A percentile compares a stretch with the other conserved stretches of the same genome.
Evolutionary conservation across 108 stramenopile species (phyloP).

Genomic region (Schizochytrium sp.): DNA sequence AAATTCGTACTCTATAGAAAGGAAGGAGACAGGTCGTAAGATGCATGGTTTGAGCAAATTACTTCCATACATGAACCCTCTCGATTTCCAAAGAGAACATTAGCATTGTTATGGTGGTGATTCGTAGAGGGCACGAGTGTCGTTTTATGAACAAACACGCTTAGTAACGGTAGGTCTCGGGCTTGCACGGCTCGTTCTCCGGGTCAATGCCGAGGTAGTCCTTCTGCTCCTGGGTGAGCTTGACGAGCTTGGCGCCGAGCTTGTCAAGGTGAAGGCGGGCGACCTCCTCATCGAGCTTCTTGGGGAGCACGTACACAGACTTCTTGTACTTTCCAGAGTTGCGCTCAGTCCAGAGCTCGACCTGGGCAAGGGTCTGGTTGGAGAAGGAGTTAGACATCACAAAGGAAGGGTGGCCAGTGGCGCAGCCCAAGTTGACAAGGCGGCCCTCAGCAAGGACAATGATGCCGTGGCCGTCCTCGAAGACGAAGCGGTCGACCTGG

Average conservation of each 20-base stretch:
- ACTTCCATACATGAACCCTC: too few species aligned
- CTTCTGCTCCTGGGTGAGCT: slow-evolving; percentile 91
- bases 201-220: slow-evolving; percentile 94
- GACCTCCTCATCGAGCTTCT: slow-evolving; percentile 98
- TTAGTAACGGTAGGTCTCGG: slow-evolving; percentile 98
- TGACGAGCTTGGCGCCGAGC: slow-evolving; percentile 96
- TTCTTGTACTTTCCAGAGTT: slow-evolving; percentile 90
- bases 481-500: slow-evolving; percentile 98
- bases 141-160: not conserved
- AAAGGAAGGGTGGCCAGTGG: slow-evolving; percentile 99
- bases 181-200: slow-evolving; percentile 94
- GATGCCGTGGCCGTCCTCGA: slow-evolving; percentile 87
- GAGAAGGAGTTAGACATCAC: slow-evolving; percentile 99
- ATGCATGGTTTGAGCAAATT: too few species aligned
- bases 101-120: not conserved
- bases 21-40: too few species aligned
- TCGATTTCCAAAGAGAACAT: too few species aligned
- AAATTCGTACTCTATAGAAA: too few species aligned
- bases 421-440: slow-evolving; percentile 99
- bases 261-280: slow-evolving; percentile 93
- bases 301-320: slow-evolving; percentile 98
- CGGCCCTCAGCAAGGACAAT: slow-evolving; percentile 99
- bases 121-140: not conserved
- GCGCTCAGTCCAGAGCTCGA: slow-evolving; percentile 96
- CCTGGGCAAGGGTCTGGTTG: slow-evolving; percentile 98